phyloP scores from a whole-genome alignment of 2,329 filamentous ascomycete genomes.

The Xylaria sp. region DNA sequence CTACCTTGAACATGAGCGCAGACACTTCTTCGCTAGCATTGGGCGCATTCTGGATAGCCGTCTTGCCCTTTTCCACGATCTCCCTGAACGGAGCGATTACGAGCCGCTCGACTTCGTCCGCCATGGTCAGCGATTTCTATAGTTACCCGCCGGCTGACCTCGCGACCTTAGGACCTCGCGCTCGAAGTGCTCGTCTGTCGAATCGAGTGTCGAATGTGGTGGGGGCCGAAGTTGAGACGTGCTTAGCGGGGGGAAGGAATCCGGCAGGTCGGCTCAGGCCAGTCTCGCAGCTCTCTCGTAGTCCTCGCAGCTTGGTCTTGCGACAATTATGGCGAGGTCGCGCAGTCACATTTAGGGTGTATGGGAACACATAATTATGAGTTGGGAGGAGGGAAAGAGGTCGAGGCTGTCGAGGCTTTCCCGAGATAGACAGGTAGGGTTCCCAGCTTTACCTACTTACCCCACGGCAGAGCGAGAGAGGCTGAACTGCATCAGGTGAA shows the following conservation, averaged over 20 bases:
- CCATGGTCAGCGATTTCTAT: slow-evolving; percentile 27
- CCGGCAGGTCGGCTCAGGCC: slow-evolving; percentile 7
- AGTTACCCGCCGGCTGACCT: slow-evolving; percentile 13
- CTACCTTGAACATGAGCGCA: slow-evolving; percentile 52
- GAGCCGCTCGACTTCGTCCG: slow-evolving; percentile 42
- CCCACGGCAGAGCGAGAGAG: slow-evolving; percentile 19
- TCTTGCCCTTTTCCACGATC: slow-evolving; percentile 54
- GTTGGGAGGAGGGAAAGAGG: slow-evolving; percentile 3
- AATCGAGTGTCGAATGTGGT: slow-evolving; percentile 2
- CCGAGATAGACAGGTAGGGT: neutral
- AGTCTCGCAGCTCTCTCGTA: neutral
- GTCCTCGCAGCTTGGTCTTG: slow-evolving; percentile 18
- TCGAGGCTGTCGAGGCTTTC: neutral
- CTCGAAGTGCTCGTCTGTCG: slow-evolving; percentile 9
- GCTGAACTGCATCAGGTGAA: slow-evolving; percentile 17
- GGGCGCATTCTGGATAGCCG: slow-evolving; percentile 50
- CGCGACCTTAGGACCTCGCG: no score
- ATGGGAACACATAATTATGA: slow-evolving; percentile 12
- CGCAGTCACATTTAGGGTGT: slow-evolving; percentile 12
- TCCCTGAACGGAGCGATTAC: slow-evolving; percentile 56
- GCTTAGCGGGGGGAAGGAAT: slow-evolving; percentile 21
- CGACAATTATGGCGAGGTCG: slow-evolving; percentile 16
- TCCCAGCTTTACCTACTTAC: slow-evolving; percentile 23
- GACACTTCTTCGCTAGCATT: slow-evolving; percentile 40
- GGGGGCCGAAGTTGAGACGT: slow-evolving; percentile 12